Conservation (phyloP, 345 rosid genomes). For the Sapria himalayana region DNA sequence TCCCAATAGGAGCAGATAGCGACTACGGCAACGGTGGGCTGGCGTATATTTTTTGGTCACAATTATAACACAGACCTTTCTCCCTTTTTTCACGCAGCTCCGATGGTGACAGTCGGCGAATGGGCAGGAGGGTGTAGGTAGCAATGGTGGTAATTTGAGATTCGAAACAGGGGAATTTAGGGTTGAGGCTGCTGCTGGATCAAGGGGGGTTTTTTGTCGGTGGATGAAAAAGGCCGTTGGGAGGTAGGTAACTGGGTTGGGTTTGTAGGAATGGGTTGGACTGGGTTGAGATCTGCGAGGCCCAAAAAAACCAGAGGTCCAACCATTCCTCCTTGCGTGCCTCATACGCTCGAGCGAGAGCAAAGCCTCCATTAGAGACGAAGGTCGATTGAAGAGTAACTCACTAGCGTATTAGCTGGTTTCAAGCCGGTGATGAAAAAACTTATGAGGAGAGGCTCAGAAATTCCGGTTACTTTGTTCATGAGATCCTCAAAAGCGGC, state of each 20-base stretch:
- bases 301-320: too few relatives aligned
- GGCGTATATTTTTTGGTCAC: background rate
- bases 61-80: background rate
- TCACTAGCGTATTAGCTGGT: too few relatives aligned
- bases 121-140: background rate
- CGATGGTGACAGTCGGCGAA: background rate
- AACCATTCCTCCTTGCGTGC: too few relatives aligned
- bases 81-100: background rate
- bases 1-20: background rate
- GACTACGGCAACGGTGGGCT: background rate
- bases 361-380: too few relatives aligned
- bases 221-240: background rate
- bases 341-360: too few relatives aligned
- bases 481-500: background rate
- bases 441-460: background rate
- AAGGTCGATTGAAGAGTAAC: too few relatives aligned
- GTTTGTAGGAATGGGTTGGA: background rate
- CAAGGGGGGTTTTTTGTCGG: background rate
- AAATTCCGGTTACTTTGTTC: background rate
- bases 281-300: background rate
- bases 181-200: too few relatives aligned
- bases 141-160: background rate
- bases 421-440: background rate
- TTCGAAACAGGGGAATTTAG: too few relatives aligned
- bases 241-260: background rate